Base-by-base conservation (phyloP, 1,284 basidiomycete species). In the Fomitiporia mediterranea region DNA sequence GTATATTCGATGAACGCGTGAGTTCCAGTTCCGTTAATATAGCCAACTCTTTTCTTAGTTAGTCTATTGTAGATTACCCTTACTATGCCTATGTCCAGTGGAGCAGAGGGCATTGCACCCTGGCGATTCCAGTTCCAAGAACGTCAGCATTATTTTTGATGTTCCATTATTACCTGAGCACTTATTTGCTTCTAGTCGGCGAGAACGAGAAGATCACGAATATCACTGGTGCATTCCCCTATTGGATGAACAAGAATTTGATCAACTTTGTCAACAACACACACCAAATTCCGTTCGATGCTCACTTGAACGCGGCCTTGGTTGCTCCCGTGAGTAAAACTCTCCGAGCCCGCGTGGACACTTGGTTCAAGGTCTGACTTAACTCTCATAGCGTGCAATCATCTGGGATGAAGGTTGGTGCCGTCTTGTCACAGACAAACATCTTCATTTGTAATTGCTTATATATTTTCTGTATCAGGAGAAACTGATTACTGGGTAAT, bases 1-100 rank as follows among this genome's bases (percentile, higher is more conserved):
- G 61, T 13, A 58, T 62, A 1, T 62, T 62, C 39, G 61, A 62
- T 37, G 57, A 61, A 46, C 56, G 61, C 3, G 60, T 61, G 35
- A 28, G 51, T 27, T 9, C 9, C 11, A 35, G 21, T 15, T 23
- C 23, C 3, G n/a, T n/a, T n/a, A n/a, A n/a, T n/a, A n/a, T n/a
- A n/a, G n/a, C n/a, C 5, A 23, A 1, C 23, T 23, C 19, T 25
- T 25, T 11, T 32, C 43, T 34, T 21, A 15, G 19, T 48, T 23
- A 30, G 38, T 39, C 37, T 19, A 34, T 53, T 5, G 39, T 17
- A 61, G 60, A 56, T 62, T 17, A 59, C 57, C 7, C 54, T 62
- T 34, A 61, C 60, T 4, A 32, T 62, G 38, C 60, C 61, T 8
- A 59, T 62, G 56, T 61, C 60, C 4, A 62, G 61, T 34, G 61